Evolutionary conservation across 306 rosid genomes (phyloP).

Genomic region (Lithocarpus polystachyus): DNA sequence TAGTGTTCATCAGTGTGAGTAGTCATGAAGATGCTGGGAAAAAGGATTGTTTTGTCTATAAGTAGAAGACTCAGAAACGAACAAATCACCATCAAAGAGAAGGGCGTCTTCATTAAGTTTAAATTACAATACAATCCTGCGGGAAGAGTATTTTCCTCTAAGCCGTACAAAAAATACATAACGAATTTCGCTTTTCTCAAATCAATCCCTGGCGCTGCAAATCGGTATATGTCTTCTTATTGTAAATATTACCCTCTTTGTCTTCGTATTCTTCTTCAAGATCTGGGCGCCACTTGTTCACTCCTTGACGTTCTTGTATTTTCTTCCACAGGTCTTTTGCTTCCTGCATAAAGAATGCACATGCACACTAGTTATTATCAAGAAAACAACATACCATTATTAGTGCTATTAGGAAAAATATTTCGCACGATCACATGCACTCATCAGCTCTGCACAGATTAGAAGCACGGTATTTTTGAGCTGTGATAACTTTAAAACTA

Average conservation of each 20-base stretch:
- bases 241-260: slow-evolving; percentile 95
- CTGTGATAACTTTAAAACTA: too few species aligned
- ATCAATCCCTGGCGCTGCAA: slow-evolving; percentile 96
- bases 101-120: neutral
- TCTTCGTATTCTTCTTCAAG: slow-evolving; percentile 99
- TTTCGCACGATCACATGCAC: neutral
- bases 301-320: slow-evolving; percentile 88
- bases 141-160: neutral
- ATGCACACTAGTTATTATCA: neutral
- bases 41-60: too few species aligned
- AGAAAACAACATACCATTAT: neutral
- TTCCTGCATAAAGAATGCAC: slow-evolving; percentile 56
- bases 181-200: slow-evolving; percentile 16
- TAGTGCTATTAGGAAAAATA: neutral
- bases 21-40: too few species aligned
- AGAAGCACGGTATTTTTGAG: neutral
- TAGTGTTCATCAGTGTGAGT: too few species aligned
- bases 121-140: neutral
- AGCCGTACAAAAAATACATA: neutral
- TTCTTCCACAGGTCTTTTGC: slow-evolving; percentile 94
- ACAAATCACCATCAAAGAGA: neutral
- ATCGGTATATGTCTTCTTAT: slow-evolving; percentile 94
- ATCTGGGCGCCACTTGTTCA: slow-evolving; percentile 97
- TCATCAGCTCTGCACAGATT: neutral
- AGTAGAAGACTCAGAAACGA: neutral